These are phyloP conservation scores for Starmerella tilneyi DNA, from an alignment of 805 yeast genomes.

Conservation along the genomic window DNA sequence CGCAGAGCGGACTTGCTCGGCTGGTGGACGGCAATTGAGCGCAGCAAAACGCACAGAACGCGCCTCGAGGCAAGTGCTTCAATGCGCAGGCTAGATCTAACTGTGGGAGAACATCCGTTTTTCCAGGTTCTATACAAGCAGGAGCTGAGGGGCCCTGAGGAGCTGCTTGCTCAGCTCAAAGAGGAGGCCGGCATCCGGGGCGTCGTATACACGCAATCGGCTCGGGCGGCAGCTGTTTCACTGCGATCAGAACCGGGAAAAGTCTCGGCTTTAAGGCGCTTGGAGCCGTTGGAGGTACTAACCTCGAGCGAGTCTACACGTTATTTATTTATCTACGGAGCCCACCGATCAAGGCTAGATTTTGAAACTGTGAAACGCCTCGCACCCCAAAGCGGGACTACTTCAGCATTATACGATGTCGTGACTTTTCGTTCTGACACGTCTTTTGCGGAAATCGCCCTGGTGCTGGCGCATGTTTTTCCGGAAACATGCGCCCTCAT, in stretches of 20 bases:
- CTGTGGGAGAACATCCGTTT: background rate
- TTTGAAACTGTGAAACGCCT: background rate
- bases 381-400: too few species aligned
- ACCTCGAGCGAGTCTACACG: background rate
- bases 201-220: constrained; percentile 2
- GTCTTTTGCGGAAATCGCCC: background rate
- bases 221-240: constrained; percentile 1
- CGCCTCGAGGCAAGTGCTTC: too few species aligned
- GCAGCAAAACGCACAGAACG: background rate
- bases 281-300: constrained; percentile 9
- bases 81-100: background rate
- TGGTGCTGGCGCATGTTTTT: background rate
- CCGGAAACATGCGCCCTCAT: background rate
- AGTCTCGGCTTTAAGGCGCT: background rate
- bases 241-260: background rate
- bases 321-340: background rate
- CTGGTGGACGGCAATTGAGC: background rate
- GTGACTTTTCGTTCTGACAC: background rate
- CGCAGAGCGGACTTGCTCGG: background rate
- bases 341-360: background rate
- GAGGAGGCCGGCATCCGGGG: background rate
- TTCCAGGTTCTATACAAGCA: background rate
- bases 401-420: too few species aligned
- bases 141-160: background rate
- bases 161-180: constrained; percentile 4